Conservation (phyloP, 2,329 filamentous ascomycete species). For the Aspergillus tubingensis region DNA sequence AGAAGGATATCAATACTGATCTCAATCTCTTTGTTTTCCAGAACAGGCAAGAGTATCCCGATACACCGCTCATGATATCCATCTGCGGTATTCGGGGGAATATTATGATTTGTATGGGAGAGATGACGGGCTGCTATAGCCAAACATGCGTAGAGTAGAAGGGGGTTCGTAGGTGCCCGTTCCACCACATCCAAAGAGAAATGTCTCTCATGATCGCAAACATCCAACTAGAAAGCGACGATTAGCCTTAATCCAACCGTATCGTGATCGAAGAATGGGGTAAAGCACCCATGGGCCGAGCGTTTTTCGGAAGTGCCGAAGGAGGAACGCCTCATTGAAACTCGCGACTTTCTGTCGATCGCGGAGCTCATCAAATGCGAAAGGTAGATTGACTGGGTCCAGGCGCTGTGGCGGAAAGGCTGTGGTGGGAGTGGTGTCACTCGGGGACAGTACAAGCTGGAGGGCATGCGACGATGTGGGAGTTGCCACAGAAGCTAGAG, state of each 20-base stretch:
- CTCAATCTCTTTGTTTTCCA: constrained; percentile 33
- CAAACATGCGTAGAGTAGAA: constrained; percentile 37
- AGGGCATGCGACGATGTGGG: constrained; percentile 23
- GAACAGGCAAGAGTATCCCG: constrained; percentile 35
- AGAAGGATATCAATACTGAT: constrained; percentile 38
- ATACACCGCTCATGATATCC: constrained; percentile 39
- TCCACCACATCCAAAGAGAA: constrained; percentile 36
- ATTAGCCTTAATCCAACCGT: constrained; percentile 15
- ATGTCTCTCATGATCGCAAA: constrained; percentile 33
- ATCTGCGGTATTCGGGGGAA: constrained; percentile 33
- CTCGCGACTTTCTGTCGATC: constrained; percentile 28
- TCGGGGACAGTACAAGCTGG: constrained; percentile 17
- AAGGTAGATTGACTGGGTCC: constrained; percentile 21
- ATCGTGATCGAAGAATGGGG: background rate
- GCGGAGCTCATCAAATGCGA: constrained; percentile 22
- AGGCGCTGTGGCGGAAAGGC: constrained; percentile 19
- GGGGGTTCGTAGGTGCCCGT: constrained; percentile 32
- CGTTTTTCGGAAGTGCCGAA: constrained; percentile 36
- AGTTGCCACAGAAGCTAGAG: constrained; percentile 27
- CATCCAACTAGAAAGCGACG: constrained; percentile 29
- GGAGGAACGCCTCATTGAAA: constrained; percentile 36
- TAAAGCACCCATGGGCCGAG: constrained; percentile 35
- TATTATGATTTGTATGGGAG: constrained; percentile 31
- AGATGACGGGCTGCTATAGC: constrained; percentile 38
- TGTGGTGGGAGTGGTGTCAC: constrained; percentile 6